Evolutionary conservation across 176 grass and related monocot genomes (phyloP).

Genomic region (Alloteropsis semialata): DNA sequence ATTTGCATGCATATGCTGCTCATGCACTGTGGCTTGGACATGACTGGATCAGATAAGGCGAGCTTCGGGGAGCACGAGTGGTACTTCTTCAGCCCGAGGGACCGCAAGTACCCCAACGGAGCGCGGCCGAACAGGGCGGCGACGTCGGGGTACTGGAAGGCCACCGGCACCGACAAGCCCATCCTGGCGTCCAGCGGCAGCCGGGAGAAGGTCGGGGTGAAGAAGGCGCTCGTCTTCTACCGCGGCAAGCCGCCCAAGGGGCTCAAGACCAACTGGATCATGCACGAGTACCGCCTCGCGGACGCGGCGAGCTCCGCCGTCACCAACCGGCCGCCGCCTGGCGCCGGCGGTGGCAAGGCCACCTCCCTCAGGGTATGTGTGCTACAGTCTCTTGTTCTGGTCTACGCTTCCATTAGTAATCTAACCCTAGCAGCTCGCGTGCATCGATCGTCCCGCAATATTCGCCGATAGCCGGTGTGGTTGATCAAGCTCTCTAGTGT

Average conservation of each 20-base stretch:
- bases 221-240: conserved; percentile 97
- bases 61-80: conserved; percentile 87
- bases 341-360: conserved; percentile 22
- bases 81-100: conserved; percentile 98
- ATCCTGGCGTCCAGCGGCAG: conserved; percentile 42
- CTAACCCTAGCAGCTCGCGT: no score
- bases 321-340: conserved; percentile 1
- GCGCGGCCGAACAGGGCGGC: conserved; percentile 82
- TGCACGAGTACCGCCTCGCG: conserved; percentile 96
- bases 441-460: no score
- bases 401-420: not conserved
- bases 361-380: conserved; percentile 72
- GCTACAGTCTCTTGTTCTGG: not conserved
- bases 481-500: conserved; percentile 38
- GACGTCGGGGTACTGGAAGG: conserved; percentile 96
- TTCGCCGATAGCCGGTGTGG: not conserved
- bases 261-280: conserved; percentile 96
- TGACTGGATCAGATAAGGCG: conserved; percentile 59
- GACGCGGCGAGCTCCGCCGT: conserved; percentile 18
- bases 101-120: conserved; percentile 94
- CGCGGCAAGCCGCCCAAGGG: conserved; percentile 73
- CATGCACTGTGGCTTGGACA: not conserved
- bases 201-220: conserved; percentile 79
- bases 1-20: not conserved
- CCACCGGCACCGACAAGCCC: conserved; percentile 91